Base-by-base conservation (phyloP, 192 early-diverging fungal species). In the Pecoramyces ruminantium region DNA sequence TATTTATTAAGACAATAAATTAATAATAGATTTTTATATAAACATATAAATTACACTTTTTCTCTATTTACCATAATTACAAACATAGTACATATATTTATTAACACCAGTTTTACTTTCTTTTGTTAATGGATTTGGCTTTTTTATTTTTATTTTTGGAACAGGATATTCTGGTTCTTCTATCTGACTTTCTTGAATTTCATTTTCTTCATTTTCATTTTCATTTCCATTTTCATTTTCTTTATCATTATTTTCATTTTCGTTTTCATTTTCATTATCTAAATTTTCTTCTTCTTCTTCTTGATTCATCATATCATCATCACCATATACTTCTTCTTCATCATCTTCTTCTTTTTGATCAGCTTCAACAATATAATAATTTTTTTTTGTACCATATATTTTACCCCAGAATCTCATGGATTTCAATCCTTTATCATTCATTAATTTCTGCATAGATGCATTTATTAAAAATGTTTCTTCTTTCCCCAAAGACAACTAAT, bases 11-110 rank as follows among this genome's bases (percentile, higher is more conserved):
- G n/a, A n/a, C n/a, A n/a, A n/a, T n/a, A n/a, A n/a, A n/a, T n/a
- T n/a, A n/a, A n/a, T n/a, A n/a, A n/a, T n/a, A n/a, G n/a, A n/a
- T n/a, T n/a, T n/a, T n/a, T n/a, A n/a, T n/a, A n/a, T n/a, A n/a
- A n/a, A n/a, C n/a, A n/a, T n/a, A n/a, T 34, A 34, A 6, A 34
- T 34, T 34, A 34, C 11, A 34, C 11, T 34, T 34, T 11, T 34
- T 34, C 11, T 34, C 30, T 15, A 85, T 85, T 82, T 78, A 90
- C 89, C 83, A 51, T 84, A 86, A 28, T 79, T 81, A 81, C 87
- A 88, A 17, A 87, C 87, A 81, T 91, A 91, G 82, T 91, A 91
- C 25, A 91, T 85, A 81, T 90, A 91, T 78, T 88, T 85, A 82
- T 91, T 91, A 11, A 89, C 87, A 21, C 90, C 90, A 0, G 67